Conservation (phyloP, 768 basidiomycete genomes). For the Gloeostereum incarnatum region DNA sequence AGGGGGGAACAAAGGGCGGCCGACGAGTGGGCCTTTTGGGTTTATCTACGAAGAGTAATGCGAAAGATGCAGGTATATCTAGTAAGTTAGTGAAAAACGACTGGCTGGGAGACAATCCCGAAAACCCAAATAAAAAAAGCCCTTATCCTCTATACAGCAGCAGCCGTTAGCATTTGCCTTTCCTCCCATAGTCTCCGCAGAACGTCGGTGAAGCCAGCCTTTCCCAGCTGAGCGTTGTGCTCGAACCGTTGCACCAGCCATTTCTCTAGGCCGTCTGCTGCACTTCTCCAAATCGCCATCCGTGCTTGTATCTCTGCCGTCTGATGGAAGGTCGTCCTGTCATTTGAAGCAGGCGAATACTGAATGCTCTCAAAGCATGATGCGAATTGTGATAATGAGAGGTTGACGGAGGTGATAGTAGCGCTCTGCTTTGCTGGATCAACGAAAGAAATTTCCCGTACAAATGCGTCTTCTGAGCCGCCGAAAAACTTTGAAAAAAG, state of each 20-base stretch:
- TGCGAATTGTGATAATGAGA: slow-evolving; percentile 90
- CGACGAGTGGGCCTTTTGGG: no score
- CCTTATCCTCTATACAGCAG: no score
- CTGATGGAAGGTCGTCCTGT: slow-evolving; percentile 70
- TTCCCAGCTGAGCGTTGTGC: slow-evolving; percentile 86
- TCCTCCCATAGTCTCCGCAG: slow-evolving; percentile 71
- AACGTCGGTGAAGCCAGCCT: slow-evolving; percentile 86
- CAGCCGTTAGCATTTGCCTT: slow-evolving; percentile 38
- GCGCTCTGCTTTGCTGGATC: slow-evolving; percentile 77
- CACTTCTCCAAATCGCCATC: slow-evolving; percentile 69
- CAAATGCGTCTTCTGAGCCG: slow-evolving; percentile 89
- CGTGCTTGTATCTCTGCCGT: slow-evolving; percentile 90
- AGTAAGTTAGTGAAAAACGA: no score
- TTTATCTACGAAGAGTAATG: no score
- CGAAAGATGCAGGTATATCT: no score
- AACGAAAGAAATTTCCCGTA: slow-evolving; percentile 89
- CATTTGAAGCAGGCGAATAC: slow-evolving; percentile 61
- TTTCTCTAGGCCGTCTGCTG: slow-evolving; percentile 76
- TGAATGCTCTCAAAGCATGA: slow-evolving; percentile 87
- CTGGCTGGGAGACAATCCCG: no score
- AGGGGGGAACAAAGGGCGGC: no score
- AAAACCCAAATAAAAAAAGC: no score
- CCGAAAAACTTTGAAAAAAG: slow-evolving; percentile 65
- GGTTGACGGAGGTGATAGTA: slow-evolving; percentile 86
- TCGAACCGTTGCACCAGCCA: slow-evolving; percentile 87